Evolutionary conservation across 768 basidiomycete genomes (phyloP), one percentile per base, ranked within the genome.

Genomic region (Mycena galericulata): DNA sequence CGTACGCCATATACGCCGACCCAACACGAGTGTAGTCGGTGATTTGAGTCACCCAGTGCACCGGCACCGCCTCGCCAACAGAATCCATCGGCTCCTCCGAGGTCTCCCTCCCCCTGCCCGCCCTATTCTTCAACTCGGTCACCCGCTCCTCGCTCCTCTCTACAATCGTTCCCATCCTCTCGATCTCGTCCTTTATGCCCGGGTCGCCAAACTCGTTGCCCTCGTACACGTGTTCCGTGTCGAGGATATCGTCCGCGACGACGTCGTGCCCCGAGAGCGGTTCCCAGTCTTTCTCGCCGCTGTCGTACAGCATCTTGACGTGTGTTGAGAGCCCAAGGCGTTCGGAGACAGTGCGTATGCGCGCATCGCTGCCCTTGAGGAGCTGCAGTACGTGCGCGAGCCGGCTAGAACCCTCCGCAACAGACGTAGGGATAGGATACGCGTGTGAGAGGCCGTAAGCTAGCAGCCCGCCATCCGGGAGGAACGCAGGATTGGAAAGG

Each of bases 361-460:
- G 62, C 49, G 62, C 62, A 24, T 63, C 62, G 50, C 20, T 43
- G 5, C 62, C 62, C 30, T 54, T 63, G 15, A 63, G 62, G 20
- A 54, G 26, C 10, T 3, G 24, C 24, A 47, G 46, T 6, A 68
- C 27, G 55, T 26, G 55, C 8, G 20, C 27, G 5, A 47, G 5
- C 10, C 24, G 8, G 14, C 27, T 22, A 22, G 24, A 47, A 12
- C 15, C 8, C 1, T n/a, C 53, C 20, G 50, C 18, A 32, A 10
- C 36, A 2, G n/a, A 18, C 3, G 22, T 40, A 12, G 51, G 57
- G 20, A 80, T 62, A 0, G 81, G 79, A 51, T 85, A 84, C 29
- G 74, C 14, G 14, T 53, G 50, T 29, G 50, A 29, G 2, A 53
- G 32, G 32, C 50, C 50, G 50, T 11, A 15, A 18, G 50, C 50